These are phyloP conservation scores for Penicillium sp. DNA, from an alignment of 2,329 filamentous ascomycete species.

Conservation along the genomic window DNA sequence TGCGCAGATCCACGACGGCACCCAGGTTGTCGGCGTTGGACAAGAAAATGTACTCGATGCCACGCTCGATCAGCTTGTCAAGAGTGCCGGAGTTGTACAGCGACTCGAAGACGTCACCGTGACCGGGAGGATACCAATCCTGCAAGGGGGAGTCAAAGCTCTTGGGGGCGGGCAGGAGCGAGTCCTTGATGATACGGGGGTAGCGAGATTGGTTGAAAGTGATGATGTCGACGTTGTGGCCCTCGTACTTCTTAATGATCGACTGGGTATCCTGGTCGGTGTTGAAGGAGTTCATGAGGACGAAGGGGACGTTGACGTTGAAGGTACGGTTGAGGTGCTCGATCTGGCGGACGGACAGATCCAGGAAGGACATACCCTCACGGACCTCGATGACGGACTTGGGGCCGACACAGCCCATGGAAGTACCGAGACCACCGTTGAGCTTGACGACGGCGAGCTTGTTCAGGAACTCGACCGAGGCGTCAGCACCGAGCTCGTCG, in stretches of 20 bases:
- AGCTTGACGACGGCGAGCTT: constrained; percentile 99
- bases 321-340: constrained; percentile 99
- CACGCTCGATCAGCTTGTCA: constrained; percentile 90
- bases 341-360: constrained; percentile 97
- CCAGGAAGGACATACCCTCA: constrained; percentile 99
- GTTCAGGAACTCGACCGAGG: constrained; percentile 90
- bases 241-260: constrained; percentile 99
- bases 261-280: constrained; percentile 95
- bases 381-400: constrained; percentile 99
- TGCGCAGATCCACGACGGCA: constrained; percentile 94
- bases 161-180: constrained; percentile 92
- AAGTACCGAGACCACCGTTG: constrained; percentile 98
- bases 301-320: constrained; percentile 93
- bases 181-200: constrained; percentile 97
- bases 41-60: constrained; percentile 96
- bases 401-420: constrained; percentile 98
- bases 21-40: constrained; percentile 99
- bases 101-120: constrained; percentile 99
- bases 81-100: constrained; percentile 98
- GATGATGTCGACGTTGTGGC: constrained; percentile 98
- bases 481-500: constrained; percentile 80
- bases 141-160: constrained; percentile 79
- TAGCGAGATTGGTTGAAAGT: constrained; percentile 99
- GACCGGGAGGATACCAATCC: constrained; percentile 98
- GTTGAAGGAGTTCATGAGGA: constrained; percentile 99